Percentiles rank a stretch among this genome's conserved stretches.
Conservation (phyloP, 2,329 filamentous ascomycete genomes). For the Colletotrichum endophyticum region DNA sequence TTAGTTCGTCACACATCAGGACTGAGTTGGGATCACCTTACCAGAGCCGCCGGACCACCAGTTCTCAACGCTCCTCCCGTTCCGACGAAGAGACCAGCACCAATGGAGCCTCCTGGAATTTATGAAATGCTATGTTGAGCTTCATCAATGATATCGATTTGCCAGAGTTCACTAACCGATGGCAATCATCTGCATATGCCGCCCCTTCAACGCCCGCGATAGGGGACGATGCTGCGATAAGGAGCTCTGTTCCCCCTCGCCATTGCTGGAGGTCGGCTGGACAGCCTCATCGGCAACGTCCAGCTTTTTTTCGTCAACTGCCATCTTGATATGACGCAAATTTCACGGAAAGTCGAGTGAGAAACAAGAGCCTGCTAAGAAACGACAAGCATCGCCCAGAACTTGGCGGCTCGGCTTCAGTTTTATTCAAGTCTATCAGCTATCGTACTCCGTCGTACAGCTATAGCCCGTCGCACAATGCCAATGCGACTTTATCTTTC, state of each 20-base stretch:
- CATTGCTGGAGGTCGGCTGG: not conserved
- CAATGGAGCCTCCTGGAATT: not conserved
- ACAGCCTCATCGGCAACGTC: not conserved
- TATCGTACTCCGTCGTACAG: not conserved
- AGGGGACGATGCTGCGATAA: not conserved
- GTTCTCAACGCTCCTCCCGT: not conserved
- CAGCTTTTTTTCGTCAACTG: not conserved
- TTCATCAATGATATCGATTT: not conserved
- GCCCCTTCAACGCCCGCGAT: slow-evolving; percentile 11
- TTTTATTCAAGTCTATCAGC: not conserved
- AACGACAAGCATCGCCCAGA: not conserved
- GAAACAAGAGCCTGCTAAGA: not conserved
- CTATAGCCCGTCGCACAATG: not conserved
- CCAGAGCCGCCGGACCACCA: not conserved
- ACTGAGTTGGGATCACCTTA: rapidly evolving
- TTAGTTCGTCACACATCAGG: not conserved
- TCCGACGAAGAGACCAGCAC: not conserved
- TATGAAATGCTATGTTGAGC: not conserved
- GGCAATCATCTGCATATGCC: slow-evolving; percentile 63
- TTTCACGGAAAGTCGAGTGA: rapidly evolving
- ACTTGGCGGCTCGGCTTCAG: not conserved
- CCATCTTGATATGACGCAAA: not conserved
- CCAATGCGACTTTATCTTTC: not conserved
- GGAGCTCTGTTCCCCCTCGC: not conserved
- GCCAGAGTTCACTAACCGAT: not conserved